Conservation (phyloP, 208 protist species). For the Leishmania aethiopica region DNA sequence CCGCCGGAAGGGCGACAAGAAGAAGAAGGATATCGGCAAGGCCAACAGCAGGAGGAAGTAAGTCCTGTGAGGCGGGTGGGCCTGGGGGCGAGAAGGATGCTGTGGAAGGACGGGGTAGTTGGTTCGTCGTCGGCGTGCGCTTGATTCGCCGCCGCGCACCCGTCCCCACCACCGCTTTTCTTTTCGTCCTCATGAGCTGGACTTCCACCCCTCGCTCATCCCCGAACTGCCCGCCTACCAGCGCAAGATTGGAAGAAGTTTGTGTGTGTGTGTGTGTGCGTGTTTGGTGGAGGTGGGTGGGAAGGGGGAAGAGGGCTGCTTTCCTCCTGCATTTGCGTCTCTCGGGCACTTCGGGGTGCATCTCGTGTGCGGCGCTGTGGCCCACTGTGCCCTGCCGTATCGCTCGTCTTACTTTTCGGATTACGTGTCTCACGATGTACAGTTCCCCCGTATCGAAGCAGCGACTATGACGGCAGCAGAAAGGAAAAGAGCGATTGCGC, state of each 20-base stretch:
- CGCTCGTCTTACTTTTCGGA: neutral
- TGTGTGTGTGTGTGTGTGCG: neutral
- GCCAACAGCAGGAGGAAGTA: constrained; percentile 16
- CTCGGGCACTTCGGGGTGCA: neutral
- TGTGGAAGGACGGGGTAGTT: neutral
- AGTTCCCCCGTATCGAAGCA: neutral
- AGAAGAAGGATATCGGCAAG: constrained; percentile 46
- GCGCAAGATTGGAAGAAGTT: neutral
- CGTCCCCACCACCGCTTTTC: no score
- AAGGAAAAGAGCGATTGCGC: neutral
- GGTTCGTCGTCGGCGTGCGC: neutral
- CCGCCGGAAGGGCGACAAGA: constrained; percentile 74
- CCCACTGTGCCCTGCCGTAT: neutral
- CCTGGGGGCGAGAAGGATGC: neutral
- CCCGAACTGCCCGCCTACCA: neutral
- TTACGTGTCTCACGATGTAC: constrained; percentile 2
- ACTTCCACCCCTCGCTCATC: neutral
- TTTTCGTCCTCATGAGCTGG: no score
- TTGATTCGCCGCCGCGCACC: neutral
- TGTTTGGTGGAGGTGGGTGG: neutral
- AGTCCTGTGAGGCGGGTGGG: neutral
- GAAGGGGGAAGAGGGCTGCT: neutral
- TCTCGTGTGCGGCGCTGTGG: neutral
- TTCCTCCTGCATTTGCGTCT: neutral
- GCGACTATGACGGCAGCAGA: neutral